Base-by-base conservation (phyloP, 352 stramenopile genomes). In the Phytophthora crassamura region DNA sequence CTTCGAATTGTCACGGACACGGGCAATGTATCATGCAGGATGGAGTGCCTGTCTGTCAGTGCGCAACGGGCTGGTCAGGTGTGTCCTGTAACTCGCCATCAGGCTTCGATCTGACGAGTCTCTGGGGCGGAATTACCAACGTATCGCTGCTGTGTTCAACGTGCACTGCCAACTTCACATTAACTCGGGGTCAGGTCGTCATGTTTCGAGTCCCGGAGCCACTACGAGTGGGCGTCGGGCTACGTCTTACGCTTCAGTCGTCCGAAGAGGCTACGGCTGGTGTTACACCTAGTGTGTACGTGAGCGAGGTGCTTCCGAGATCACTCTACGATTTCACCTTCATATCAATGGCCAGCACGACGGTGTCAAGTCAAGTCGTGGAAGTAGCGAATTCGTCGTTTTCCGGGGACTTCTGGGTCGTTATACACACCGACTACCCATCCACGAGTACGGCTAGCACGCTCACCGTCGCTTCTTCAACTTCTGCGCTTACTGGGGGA, bases 291-390 rank as follows among this genome's bases (percentile, higher is more conserved):
- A 89, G 71, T 30, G 72, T 95, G 40, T 91, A 91, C 49, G 86
- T 93, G 43, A 89, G 83, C 43, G 82, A 92, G 55, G 70, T 80
- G 25, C 64, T 86, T 22, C 85, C 85, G 5, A 72, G 82, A n/a
- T 91, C 80, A 4, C 66, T 94, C 14, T 90, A 89, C 46, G 86
- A 94, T 56, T 93, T 93, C 56, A 80, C 72, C 5, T 73, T 83
- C 52, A 86, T 94, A 20, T 90, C 80, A 5, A 10, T 68, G 30
- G 61, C 74, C 7, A 67, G 41, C 65, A 56, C 35, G 46, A 63
- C 14, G 7, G 36, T 22, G 2, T 33, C 38, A 11, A 14, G 25
- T 12, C 74, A 90, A 67, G 68, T 74, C 5, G 69, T 94, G 2
- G 64, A 81, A 38, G 57, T 94, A 28, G 57, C 74, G 4, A 82